Base-by-base conservation (phyloP, 441 rosid species). In the Populus hybrid region DNA sequence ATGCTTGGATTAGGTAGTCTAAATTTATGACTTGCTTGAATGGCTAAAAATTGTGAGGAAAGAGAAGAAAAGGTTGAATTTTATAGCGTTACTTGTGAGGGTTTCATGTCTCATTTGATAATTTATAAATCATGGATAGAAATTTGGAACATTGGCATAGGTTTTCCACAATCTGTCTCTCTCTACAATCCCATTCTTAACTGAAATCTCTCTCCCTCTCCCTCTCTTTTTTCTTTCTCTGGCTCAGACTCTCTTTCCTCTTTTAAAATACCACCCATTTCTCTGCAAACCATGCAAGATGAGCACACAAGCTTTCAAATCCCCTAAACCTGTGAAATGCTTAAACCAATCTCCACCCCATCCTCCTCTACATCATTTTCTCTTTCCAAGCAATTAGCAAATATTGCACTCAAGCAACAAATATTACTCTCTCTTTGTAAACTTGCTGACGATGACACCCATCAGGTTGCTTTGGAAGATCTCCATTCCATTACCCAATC, bases 371-470 rank as follows among this genome's bases (percentile, higher is more conserved):
- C 81, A 66, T 76, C 72, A 54, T 80, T 92, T 40, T 81, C 90
- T 42, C 81, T 89, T 77, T 79, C 94, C 66, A 83, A 89, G 10
- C 96, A 90, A 74, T 86, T 88, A 72, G 92, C 96, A 42, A 90
- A 90, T 93, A 94, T 89, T 64, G 94, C 89, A 81, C 87, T 88
- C 30, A 93, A 95, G 86, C 95, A 95, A 63, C 82, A 82, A 78
- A 90, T 92, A 80, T 86, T 92, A 40, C 87, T 91, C 32, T 89
- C 90, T 57, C 92, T 91, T 70, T 88, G 94, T n/a, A 93, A 95
- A 80, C 92, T 95, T 69, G 87, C 94, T 76, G 99, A 92, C 82
- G 92, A 88, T 6, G 97, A 92, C 72, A 95, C 95, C 16, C 80
- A 90, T 87, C 91, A 90, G 77, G 86, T 91, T 79, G 97, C 98